phyloP scores from a whole-genome alignment of 805 yeast genomes.

The Priceomyces castillae region DNA sequence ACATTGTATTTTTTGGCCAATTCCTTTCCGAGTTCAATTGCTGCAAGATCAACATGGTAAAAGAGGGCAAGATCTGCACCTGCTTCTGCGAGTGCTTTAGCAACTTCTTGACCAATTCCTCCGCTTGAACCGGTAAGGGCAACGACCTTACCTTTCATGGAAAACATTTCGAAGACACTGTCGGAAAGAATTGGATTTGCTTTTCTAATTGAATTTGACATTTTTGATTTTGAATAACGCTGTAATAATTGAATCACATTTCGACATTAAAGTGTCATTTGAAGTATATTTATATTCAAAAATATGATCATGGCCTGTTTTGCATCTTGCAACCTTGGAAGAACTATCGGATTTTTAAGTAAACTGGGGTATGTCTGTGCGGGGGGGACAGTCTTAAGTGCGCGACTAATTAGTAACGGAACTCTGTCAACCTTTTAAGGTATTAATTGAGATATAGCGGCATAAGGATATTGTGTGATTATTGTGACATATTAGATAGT shows the following conservation, averaged over 20 bases:
- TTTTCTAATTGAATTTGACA: slow-evolving; percentile 3
- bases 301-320: background rate
- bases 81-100: slow-evolving; percentile 26
- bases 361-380: too few species aligned
- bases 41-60: slow-evolving; percentile 2
- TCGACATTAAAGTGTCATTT: too few species aligned
- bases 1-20: slow-evolving; percentile 20
- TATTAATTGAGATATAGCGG: too few species aligned
- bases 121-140: slow-evolving; percentile 31
- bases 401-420: too few species aligned
- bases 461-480: too few species aligned
- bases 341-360: too few species aligned
- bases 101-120: slow-evolving; percentile 29
- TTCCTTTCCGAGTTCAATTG: slow-evolving; percentile 6
- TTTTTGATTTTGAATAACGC: background rate
- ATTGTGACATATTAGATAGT: too few species aligned
- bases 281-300: background rate
- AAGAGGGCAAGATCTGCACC: slow-evolving; percentile 19
- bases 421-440: too few species aligned
- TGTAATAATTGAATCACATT: background rate
- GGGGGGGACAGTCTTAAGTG: too few species aligned
- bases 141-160: slow-evolving; percentile 23
- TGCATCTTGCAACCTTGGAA: too few species aligned
- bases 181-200: slow-evolving; percentile 4
- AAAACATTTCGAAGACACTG: slow-evolving; percentile 10